phyloP scores from a whole-genome alignment of 1,284 basidiomycete species.

The Marasmius sp. region DNA sequence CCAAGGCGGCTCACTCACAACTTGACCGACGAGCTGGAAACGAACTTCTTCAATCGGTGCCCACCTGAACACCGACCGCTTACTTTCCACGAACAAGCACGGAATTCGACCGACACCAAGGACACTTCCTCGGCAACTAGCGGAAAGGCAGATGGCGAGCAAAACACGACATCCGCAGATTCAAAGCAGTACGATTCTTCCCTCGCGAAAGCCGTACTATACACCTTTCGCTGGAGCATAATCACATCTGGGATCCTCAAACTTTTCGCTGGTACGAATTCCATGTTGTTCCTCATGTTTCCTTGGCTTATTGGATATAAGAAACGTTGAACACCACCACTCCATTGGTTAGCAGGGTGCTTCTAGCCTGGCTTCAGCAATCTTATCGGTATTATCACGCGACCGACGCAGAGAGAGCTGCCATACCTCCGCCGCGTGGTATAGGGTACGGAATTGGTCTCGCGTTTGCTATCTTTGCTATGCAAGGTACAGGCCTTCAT shows the following conservation, averaged over 20 bases:
- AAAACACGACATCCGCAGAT: constrained; percentile 6
- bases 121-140: neutral
- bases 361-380: constrained; percentile 61
- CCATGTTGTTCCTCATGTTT: neutral
- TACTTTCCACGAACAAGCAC: constrained; percentile 17
- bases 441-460: constrained; percentile 62
- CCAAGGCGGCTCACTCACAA: constrained; percentile 33
- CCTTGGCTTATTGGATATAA: constrained; percentile 18
- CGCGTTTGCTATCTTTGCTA: constrained; percentile 61
- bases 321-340: constrained; percentile 61
- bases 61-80: constrained; percentile 46
- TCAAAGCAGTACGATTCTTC: constrained; percentile 47
- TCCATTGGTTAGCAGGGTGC: constrained; percentile 60
- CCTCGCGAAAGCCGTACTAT: constrained; percentile 57
- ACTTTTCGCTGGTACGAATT: constrained; percentile 47
- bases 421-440: constrained; percentile 39
- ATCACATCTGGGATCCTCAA: constrained; percentile 52
- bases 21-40: constrained; percentile 42
- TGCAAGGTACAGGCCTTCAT: constrained; percentile 50
- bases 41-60: constrained; percentile 48
- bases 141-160: constrained; percentile 7
- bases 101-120: neutral
- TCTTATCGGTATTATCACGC: constrained; percentile 49
- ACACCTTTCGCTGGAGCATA: constrained; percentile 43
- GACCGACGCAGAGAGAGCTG: constrained; percentile 35